A percentile compares a stretch with the other conserved stretches of the same genome.
phyloP scores from a whole-genome alignment of 805 yeast species.

The Martiniozyma abietophila region DNA sequence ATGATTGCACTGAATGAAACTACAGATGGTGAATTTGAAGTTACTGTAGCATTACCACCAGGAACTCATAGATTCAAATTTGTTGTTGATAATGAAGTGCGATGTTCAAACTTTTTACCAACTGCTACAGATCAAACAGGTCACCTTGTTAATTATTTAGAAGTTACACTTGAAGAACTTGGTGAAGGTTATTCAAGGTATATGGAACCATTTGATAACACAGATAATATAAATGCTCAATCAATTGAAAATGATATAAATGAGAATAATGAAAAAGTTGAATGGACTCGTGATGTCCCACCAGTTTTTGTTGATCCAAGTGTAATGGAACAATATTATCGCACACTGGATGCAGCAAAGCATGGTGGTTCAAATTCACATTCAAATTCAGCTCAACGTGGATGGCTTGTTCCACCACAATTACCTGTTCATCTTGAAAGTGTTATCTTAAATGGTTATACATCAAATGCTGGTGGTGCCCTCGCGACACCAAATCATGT shows the following conservation, averaged over 20 bases:
- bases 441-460: conserved; percentile 76
- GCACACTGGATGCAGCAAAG: conserved; percentile 50
- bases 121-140: conserved; percentile 98
- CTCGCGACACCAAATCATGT: conserved; percentile 93
- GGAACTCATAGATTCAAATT: conserved; percentile 93
- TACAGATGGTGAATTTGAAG: conserved; percentile 45
- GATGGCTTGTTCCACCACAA: conserved; percentile 82
- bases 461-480: conserved; percentile 61
- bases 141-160: conserved; percentile 85
- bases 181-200: no score
- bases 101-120: conserved; percentile 83
- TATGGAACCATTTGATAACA: no score
- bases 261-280: conserved; percentile 34
- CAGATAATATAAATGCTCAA: no score
- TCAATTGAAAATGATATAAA: conserved; percentile 23
- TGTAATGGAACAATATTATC: conserved; percentile 79
- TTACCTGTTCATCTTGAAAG: conserved; percentile 94
- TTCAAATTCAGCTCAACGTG: conserved; percentile 42
- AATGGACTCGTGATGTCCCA: conserved; percentile 61
- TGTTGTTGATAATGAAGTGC: conserved; percentile 86
- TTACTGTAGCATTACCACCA: conserved; percentile 69
- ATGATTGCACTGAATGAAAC: conserved; percentile 79
- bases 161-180: no score
- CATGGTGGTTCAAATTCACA: conserved; percentile 22
- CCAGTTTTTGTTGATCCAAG: conserved; percentile 79